Evolutionary conservation across 2,329 filamentous ascomycete species (phyloP), one percentile per base, ranked within the genome.

Genomic region (Pyrenophora tritici-repentis): DNA sequence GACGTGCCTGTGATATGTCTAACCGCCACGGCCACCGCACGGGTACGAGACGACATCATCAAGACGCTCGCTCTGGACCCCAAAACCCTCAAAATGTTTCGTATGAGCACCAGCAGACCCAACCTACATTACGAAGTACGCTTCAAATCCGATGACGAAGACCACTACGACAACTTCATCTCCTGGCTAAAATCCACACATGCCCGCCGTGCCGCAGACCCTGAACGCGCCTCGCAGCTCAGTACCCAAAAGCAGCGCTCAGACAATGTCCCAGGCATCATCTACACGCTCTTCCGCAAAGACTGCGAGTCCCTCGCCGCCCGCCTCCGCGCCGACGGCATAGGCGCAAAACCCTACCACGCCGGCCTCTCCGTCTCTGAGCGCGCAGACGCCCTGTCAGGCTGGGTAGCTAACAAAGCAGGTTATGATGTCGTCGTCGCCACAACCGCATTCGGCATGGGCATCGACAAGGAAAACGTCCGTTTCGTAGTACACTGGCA

Each of bases 391-490:
- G 88, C 88, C 1, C 79, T 92, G 3, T 74, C 81, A 13, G 82
- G 83, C 14, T 93, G 89, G 89, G 86, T 91, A 38, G 80, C 81
- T 47, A 89, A 90, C 69, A 82, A 84, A 46, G 80, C 83, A 20
- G 88, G 88, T 1, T 96, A 94, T 75, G 91, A 94, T 70, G 86
- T 97, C 41, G 93, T 97, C 54, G 91, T 97, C 22, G 93, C 93
- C 1, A 97, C 93, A 0, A 97, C 91, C 1, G 93, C 93, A 0
- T 97, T 97, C 66, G 93, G 93, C 2, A 97, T 97, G 93, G 93
- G 93, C 20, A 97, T 97, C 58, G 92, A 97, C 73, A 97, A 97
- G 73, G 86, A 94, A 44, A 88, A 96, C 62, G 93, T 97, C 9
- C 88, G 93, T 2, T 97, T 97, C 65, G 92, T 97, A 1, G 86